Evolutionary conservation across 495 filamentous ascomycete species (phyloP), one percentile per base, ranked within the genome.

Genomic region (Oidiodendron maius): DNA sequence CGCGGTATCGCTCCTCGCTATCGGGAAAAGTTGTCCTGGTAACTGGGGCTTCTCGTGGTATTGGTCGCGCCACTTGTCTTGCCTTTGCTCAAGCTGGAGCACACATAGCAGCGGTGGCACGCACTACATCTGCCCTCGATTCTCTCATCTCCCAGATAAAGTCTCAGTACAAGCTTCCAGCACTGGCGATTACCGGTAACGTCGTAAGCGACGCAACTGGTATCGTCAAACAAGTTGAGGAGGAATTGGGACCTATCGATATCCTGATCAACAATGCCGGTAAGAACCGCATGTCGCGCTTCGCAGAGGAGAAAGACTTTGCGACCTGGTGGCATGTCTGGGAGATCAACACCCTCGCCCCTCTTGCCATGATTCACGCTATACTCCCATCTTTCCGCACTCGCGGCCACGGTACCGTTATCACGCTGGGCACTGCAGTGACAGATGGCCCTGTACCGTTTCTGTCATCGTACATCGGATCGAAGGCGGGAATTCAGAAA

Each of bases 191-290:
- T 21, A 39, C 47, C 2, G 57, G 44, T 15, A 46, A 64, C 21
- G 48, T 59, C 9, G 28, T 52, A 5, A 52, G 56, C 44, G 36
- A 44, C 10, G 51, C 57, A 2, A 13, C 22, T 13, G 39, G 40
- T 1, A 40, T 54, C 6, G 24, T 59, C 5, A 40, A 20, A 18
- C 40, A 55, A 9, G 48, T 55, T 3, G 50, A 62, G 36, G 46
- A 46, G 20, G 23, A 48, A 2, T 23, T 58, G 3, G 61, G 59
- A 0, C 43, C 52, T 0, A 40, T 64, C n/a, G 61, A 64, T 50
- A 53, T 64, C 15, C 46, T 64, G 10, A 49, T 64, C 55, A 62
- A 62, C 37, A 62, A 56, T 28, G 48, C 55, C 0, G 50, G 46
- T 2, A 42, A 51, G 10, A 40, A 35, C 10, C 51, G 58, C 2